Evolutionary conservation across 768 basidiomycete species (phyloP).

Genomic region (Boletus bicolor): DNA sequence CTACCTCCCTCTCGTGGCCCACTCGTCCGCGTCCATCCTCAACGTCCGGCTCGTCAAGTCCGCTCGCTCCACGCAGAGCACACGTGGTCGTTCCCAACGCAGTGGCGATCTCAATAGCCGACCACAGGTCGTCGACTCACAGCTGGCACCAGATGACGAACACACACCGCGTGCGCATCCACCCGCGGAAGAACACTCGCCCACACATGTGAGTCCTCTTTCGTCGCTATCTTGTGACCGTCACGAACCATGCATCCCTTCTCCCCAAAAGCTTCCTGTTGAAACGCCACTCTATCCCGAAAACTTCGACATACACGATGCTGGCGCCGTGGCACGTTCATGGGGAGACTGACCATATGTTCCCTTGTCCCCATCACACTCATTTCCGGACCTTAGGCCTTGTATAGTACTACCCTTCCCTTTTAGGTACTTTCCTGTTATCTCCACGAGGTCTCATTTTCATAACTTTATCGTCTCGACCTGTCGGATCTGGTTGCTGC

Average conservation of each 20-base stretch:
- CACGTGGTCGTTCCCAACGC: slow-evolving; percentile 25
- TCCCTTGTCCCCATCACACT: slow-evolving; percentile 23
- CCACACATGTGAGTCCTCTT: slow-evolving; percentile 15
- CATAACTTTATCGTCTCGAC: slow-evolving; percentile 15
- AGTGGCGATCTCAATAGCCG: slow-evolving; percentile 11
- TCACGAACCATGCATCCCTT: slow-evolving; percentile 6
- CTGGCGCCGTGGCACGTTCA: slow-evolving; percentile 34
- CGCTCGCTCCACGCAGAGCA: neutral
- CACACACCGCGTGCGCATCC: neutral
- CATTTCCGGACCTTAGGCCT: slow-evolving; percentile 30
- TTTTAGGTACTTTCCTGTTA: slow-evolving; percentile 29
- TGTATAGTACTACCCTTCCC: slow-evolving; percentile 18
- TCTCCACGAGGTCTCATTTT: slow-evolving; percentile 32
- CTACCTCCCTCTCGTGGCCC: slow-evolving; percentile 2
- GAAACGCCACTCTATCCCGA: slow-evolving; percentile 20
- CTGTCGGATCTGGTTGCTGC: slow-evolving; percentile 30
- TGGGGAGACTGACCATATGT: slow-evolving; percentile 30
- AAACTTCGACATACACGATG: slow-evolving; percentile 28
- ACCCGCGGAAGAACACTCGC: slow-evolving; percentile 2
- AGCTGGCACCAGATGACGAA: neutral
- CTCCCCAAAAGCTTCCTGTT: slow-evolving; percentile 8
- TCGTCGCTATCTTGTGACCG: neutral
- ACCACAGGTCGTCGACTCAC: neutral
- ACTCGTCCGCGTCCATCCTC: slow-evolving; percentile 10
- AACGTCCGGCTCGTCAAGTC: slow-evolving; percentile 27